Conservation (phyloP, 2,329 filamentous ascomycete genomes). For the Fusarium nygamai region DNA sequence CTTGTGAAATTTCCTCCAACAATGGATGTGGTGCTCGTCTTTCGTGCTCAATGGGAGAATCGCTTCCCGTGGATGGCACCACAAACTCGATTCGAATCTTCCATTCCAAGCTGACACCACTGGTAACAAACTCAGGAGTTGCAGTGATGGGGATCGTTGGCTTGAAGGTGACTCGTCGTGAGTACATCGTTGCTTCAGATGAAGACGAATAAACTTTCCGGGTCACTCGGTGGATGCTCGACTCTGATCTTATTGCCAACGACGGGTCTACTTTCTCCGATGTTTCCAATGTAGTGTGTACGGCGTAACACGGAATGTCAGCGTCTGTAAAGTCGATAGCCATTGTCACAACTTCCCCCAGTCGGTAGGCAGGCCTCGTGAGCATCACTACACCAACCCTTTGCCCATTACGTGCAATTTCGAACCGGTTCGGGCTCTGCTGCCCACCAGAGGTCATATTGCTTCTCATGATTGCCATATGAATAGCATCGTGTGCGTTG, state of each 20-base stretch:
- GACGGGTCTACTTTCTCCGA: constrained; percentile 83
- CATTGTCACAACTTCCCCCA: constrained; percentile 87
- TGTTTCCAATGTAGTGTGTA: constrained; percentile 87
- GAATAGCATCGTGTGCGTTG: constrained; percentile 85
- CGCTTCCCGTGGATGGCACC: constrained; percentile 67
- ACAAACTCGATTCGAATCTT: constrained; percentile 92
- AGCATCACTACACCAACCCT: constrained; percentile 92
- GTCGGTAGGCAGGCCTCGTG: constrained; percentile 84
- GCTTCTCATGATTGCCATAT: constrained; percentile 87
- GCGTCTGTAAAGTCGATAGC: constrained; percentile 84
- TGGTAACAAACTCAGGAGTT: constrained; percentile 93
- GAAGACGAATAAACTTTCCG: constrained; percentile 80
- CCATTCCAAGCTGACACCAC: constrained; percentile 88
- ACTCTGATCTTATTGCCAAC: constrained; percentile 84
- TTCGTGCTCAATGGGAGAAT: constrained; percentile 32
- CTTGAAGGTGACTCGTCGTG: constrained; percentile 80
- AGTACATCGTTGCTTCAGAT: constrained; percentile 85
- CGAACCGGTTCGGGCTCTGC: constrained; percentile 90
- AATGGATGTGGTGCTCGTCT: constrained; percentile 56
- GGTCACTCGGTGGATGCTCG: constrained; percentile 87
- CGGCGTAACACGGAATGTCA: constrained; percentile 83
- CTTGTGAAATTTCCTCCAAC: constrained; percentile 81
- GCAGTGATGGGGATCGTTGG: constrained; percentile 84
- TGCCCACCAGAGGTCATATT: constrained; percentile 74
- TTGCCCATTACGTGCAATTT: constrained; percentile 91